Evolutionary conservation across 2,329 filamentous ascomycete species (phyloP).

Genomic region (Moelleriella libera): DNA sequence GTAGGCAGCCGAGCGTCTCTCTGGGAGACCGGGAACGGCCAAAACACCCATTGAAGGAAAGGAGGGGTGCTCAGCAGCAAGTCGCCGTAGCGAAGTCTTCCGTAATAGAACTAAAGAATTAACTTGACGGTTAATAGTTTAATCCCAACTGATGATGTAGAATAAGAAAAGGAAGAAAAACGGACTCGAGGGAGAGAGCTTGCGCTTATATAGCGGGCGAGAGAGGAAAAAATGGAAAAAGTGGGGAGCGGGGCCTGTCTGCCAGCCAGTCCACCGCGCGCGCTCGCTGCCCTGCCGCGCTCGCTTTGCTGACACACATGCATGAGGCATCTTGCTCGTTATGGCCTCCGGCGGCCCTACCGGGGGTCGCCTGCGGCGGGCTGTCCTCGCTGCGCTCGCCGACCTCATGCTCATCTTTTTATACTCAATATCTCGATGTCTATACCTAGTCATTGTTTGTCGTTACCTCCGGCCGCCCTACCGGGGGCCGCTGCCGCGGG

Average conservation of each 20-base stretch:
- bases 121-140: slow-evolving; percentile 36
- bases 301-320: too few species aligned
- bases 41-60: slow-evolving; percentile 29
- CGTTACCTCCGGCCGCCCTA: too few species aligned
- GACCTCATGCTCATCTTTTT: too few species aligned
- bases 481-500: too few species aligned
- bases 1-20: slow-evolving; percentile 29
- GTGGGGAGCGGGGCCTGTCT: not conserved
- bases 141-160: slow-evolving; percentile 30
- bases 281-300: too few species aligned
- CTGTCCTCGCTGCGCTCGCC: too few species aligned
- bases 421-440: too few species aligned
- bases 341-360: too few species aligned
- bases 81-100: slow-evolving; percentile 37
- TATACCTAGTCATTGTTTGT: too few species aligned
- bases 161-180: slow-evolving; percentile 15
- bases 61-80: slow-evolving; percentile 35
- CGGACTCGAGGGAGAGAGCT: not conserved
- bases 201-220: not conserved
- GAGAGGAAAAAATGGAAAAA: not conserved
- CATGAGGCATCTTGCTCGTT: too few species aligned
- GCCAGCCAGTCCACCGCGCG: too few species aligned
- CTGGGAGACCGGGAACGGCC: slow-evolving; percentile 41
- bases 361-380: too few species aligned
- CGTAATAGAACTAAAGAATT: slow-evolving; percentile 25